Conservation (phyloP, 495 filamentous ascomycete genomes). For the Aspergillus kassunensis region DNA sequence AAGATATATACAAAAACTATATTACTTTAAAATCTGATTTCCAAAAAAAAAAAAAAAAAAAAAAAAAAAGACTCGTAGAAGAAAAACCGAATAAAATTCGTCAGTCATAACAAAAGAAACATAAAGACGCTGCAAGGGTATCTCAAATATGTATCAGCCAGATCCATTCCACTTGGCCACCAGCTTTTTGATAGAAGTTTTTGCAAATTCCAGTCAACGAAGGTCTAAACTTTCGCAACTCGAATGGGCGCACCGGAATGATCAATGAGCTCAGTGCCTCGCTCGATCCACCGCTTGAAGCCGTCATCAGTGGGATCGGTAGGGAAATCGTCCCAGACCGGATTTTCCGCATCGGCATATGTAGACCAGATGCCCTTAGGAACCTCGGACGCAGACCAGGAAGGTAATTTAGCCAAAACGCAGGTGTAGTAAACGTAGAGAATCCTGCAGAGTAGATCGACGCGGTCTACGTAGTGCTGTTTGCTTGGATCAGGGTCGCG, state of each 20-base stretch:
- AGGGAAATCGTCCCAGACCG: constrained; percentile 45
- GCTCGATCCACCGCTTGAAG: constrained; percentile 41
- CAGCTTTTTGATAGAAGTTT: not conserved
- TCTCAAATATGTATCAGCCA: constrained; percentile 32
- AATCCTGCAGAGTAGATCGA: constrained; percentile 45
- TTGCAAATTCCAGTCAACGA: not conserved
- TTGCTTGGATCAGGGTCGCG: constrained; percentile 38
- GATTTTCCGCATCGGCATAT: constrained; percentile 43
- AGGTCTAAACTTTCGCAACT: constrained; percentile 26
- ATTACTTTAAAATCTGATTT: no score
- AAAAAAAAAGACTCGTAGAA: not conserved
- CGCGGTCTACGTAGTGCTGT: constrained; percentile 45
- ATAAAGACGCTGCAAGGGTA: constrained; percentile 31
- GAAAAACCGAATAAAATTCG: constrained; percentile 16
- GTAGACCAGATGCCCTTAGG: constrained; percentile 44
- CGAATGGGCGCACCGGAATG: constrained; percentile 39
- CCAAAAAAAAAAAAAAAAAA: no score
- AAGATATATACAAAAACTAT: no score
- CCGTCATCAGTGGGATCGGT: constrained; percentile 39
- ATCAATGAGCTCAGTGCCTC: constrained; percentile 41
- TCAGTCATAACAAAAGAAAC: constrained; percentile 9
- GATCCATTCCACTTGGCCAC: constrained; percentile 7
- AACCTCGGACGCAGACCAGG: constrained; percentile 37
- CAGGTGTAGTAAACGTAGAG: constrained; percentile 51
- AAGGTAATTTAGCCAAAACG: constrained; percentile 44